Conservation (phyloP, 768 basidiomycete genomes). For the Suillus lakei region DNA sequence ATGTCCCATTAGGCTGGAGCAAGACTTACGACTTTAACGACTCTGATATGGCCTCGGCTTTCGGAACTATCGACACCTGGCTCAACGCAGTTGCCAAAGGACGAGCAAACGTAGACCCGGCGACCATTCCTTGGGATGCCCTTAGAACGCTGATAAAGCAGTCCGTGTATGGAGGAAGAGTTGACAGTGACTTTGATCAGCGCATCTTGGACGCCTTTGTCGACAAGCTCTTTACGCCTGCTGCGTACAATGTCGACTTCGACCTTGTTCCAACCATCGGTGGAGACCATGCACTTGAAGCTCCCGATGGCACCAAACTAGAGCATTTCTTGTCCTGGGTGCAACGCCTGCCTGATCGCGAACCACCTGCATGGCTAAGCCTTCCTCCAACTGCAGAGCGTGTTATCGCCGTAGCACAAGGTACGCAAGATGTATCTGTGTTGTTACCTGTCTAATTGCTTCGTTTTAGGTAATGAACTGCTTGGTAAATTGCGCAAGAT, state of each 20-base stretch:
- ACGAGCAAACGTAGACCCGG: conserved; percentile 90
- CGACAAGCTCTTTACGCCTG: conserved; percentile 83
- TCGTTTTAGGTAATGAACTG: conserved; percentile 69
- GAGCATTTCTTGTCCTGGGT: conserved; percentile 94
- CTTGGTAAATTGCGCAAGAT: conserved; percentile 91
- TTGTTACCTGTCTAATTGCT: conserved; percentile 10
- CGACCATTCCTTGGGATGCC: conserved; percentile 92
- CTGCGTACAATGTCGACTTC: conserved; percentile 94
- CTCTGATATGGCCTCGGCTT: conserved; percentile 94
- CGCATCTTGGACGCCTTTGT: conserved; percentile 92
- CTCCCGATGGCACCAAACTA: conserved; percentile 92
- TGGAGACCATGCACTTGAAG: conserved; percentile 60
- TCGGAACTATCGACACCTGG: conserved; percentile 92
- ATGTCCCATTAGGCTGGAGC: conserved; percentile 96
- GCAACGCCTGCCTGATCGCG: conserved; percentile 84
- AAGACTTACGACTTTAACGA: conserved; percentile 99
- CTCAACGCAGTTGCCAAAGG: conserved; percentile 81
- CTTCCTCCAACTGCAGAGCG: conserved; percentile 92
- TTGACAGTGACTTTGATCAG: conserved; percentile 97
- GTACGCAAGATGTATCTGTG: conserved; percentile 45
- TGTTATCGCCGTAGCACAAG: conserved; percentile 90
- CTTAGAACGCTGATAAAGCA: conserved; percentile 93
- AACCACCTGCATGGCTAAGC: conserved; percentile 94
- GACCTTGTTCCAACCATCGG: conserved; percentile 74
- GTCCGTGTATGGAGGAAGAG: conserved; percentile 92